phyloP scores from a whole-genome alignment of 306 rosid genomes.

The Dryas drummondii region DNA sequence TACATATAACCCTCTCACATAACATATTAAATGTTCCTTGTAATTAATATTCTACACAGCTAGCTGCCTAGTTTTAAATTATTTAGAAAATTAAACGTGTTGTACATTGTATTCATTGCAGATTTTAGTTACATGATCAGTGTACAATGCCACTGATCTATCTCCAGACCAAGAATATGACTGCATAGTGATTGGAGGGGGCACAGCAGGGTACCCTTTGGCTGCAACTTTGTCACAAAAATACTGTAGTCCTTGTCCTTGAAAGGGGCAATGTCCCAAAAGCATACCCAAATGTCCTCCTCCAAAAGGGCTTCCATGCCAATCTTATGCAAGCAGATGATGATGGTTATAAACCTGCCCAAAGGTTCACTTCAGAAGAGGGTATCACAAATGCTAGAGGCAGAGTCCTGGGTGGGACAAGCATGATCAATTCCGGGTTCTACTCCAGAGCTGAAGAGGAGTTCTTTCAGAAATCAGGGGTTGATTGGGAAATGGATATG shows the following conservation, averaged over 20 bases:
- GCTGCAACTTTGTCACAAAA: constrained; percentile 36
- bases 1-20: no score
- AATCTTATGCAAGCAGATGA: not conserved
- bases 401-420: constrained; percentile 30
- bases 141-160: constrained; percentile 11
- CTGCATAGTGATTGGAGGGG: constrained; percentile 45
- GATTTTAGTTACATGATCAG: constrained; percentile 33
- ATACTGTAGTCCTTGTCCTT: constrained; percentile 21
- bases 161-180: constrained; percentile 23
- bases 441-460: constrained; percentile 21
- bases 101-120: not conserved
- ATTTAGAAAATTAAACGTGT: no score
- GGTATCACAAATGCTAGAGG: constrained; percentile 19
- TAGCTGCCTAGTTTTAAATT: no score
- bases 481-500: constrained; percentile 16
- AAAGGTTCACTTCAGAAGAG: constrained; percentile 13
- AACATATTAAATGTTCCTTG: no score
- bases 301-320: no score
- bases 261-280: constrained; percentile 31
- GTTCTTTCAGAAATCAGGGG: constrained; percentile 4
- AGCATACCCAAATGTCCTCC: not conserved
- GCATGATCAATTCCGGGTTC: constrained; percentile 24
- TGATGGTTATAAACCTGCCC: not conserved
- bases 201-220: constrained; percentile 40
- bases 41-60: no score